These are phyloP conservation scores for Rhizopogon vinicolor DNA, from an alignment of 768 basidiomycete genomes.

Conservation along the genomic window DNA sequence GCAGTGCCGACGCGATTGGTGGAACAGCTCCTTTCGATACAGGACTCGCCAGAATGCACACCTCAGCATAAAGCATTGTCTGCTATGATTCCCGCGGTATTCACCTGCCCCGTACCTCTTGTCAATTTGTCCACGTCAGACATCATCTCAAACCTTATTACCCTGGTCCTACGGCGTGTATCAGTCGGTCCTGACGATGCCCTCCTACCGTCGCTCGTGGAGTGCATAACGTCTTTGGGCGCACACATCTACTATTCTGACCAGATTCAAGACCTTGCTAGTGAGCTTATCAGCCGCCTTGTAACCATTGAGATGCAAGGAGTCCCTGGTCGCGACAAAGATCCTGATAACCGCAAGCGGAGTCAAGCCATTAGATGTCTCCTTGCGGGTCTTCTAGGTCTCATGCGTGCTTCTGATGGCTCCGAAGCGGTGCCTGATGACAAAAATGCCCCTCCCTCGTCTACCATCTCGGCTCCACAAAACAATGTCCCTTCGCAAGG, in stretches of 20 bases:
- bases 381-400: constrained; percentile 62
- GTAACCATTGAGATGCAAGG: constrained; percentile 66
- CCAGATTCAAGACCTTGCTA: constrained; percentile 89
- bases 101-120: constrained; percentile 76
- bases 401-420: constrained; percentile 60
- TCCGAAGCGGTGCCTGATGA: constrained; percentile 23
- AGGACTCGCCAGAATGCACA: constrained; percentile 44
- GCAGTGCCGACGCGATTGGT: constrained; percentile 83
- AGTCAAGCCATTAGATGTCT: constrained; percentile 67
- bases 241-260: constrained; percentile 94
- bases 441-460: constrained; percentile 14
- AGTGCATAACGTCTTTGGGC: constrained; percentile 79
- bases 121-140: constrained; percentile 91
- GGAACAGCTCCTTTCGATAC: constrained; percentile 64
- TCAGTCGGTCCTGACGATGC: constrained; percentile 57
- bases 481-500: constrained; percentile 23
- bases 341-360: constrained; percentile 39
- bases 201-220: constrained; percentile 63
- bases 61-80: constrained; percentile 58
- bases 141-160: constrained; percentile 73
- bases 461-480: constrained; percentile 21
- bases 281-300: constrained; percentile 75
- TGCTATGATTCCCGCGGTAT: constrained; percentile 78
- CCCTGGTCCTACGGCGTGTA: constrained; percentile 67
- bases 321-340: constrained; percentile 35